phyloP scores from a whole-genome alignment of 495 filamentous ascomycete species.

The Xylaria cubensis region DNA sequence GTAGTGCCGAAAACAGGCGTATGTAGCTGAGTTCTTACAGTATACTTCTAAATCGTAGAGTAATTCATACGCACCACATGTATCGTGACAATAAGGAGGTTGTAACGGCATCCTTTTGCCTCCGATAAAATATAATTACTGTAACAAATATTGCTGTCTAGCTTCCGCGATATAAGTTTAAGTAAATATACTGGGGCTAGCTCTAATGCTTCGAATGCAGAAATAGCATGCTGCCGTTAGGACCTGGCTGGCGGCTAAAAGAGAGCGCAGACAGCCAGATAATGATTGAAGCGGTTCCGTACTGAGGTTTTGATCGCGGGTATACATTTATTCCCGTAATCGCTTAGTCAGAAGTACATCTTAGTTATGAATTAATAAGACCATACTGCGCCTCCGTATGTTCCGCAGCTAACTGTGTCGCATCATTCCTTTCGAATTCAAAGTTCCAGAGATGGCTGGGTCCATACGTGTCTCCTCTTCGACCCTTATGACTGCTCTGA shows the following conservation, averaged over 20 bases:
- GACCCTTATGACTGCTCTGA: conserved; percentile 35
- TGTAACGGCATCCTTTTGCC: no score
- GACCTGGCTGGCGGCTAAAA: background rate
- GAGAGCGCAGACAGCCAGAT: background rate
- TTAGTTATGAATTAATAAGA: background rate
- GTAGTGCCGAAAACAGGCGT: no score
- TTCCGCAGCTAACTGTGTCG: conserved; percentile 31
- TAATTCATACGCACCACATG: no score
- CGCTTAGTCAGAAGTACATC: background rate
- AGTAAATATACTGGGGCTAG: background rate
- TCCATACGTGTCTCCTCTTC: conserved; percentile 26
- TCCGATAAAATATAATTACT: background rate
- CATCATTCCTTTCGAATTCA: conserved; percentile 36
- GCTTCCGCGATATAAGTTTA: background rate
- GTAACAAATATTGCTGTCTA: background rate
- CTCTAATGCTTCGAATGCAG: background rate
- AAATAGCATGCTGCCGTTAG: background rate
- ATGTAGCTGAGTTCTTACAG: no score
- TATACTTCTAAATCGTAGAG: no score
- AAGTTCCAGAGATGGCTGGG: conserved; percentile 36
- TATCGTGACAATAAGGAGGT: no score
- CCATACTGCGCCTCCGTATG: conserved; percentile 21
- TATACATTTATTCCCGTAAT: background rate
- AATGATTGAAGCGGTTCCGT: background rate
- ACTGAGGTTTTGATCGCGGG: background rate